Base-by-base conservation (phyloP, 768 basidiomycete species). In the Boletus sensibilis region DNA sequence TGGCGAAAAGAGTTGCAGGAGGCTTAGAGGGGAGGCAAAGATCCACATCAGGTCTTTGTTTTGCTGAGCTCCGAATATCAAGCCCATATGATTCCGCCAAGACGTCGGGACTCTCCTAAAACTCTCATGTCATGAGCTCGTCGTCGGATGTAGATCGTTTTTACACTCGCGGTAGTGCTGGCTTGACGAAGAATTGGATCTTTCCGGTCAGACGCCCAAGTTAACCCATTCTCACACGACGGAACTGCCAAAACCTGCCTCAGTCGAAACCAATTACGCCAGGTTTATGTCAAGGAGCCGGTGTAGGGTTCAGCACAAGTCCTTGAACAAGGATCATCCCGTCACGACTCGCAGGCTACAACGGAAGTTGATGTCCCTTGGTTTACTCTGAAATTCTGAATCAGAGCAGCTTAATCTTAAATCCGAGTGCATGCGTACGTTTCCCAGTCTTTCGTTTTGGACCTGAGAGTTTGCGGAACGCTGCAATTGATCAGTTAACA, bases 141-240 rank as follows among this genome's bases (percentile, higher is more conserved):
- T 50, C 14, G 33, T 53, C 57, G 58, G 52, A 47, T 21, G 44
- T 43, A 60, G 57, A 60, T 59, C 58, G 58, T 41, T 46, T 39
- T 55, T 51, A 55, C 49, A 31, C 48, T 48, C 34, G 39, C 20
- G 18, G 20, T 31, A 29, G 35, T 52, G 14, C 14, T 21, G 31
- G 8, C 20, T 33, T 20, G 20, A 16, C 4, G 20, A 16, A 21
- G 31, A 35, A 25, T 33, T 4, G 35, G 2, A 9, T 23, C 20
- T 12, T 23, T 9, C 13, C 21, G 21, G 20, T 43, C 16, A 23
- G 42, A 42, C 23, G 25, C 31, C 23, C 21, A 16, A 33, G 14
- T 5, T 14, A 33, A 46, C n/a, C n/a, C 39, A 40, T 18, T 43
- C 42, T 43, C 42, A 18, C 41, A 42, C 25, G 25, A 25, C 14